Base-by-base conservation (phyloP, 2,329 filamentous ascomycete species). In the Trematosphaeria pertusa region DNA sequence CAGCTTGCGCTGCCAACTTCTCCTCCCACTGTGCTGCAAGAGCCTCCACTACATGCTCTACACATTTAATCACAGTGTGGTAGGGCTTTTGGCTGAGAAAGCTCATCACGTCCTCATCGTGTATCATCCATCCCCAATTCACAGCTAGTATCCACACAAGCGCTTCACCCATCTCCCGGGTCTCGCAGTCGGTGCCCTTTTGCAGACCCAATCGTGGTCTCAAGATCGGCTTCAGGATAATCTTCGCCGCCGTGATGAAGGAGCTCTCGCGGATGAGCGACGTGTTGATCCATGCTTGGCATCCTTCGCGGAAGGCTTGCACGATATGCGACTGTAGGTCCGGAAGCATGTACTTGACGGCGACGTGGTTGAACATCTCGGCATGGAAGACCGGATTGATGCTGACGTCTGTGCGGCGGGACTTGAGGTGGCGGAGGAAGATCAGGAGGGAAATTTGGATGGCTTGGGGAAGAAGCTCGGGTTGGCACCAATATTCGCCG, bases 81-180 rank as follows among this genome's bases (percentile, higher is more conserved):
- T 12, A 28, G 8, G 24, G 24, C 24, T 20, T 40, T 24, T 30
- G 9, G 7, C 8, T 14, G 7, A 40, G 9, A 17, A 18, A 28
- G 2, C 19, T 21, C 28, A 15, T 60, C 73, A 46, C 5, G 5
- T 34, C 26, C 20, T 28, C 26, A 18, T 46, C 37, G 30, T 47
- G 31, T 15, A 12, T n/a, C 46, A 44, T 49, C 46, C 46, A 49
- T 1, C 35, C 46, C 46, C 40, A 44, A 30, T 44, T 49, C 7
- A 12, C 34, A 4, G 28, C 40, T 30, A 49, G 20, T 14, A 44
- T 31, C 11, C 41, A 12, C 11, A 44, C 31, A 11, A 49, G 14
- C 10, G 38, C 46, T 3, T 43, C 34, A 4, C 28, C 28, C 26
- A 48, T 26, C 10, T 37, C 24, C 20, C 34, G 17, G 26, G 7